Percentiles rank a stretch among this genome's conserved stretches.
Evolutionary conservation across 345 rosid genomes (phyloP).

Genomic region (Syzygium grande): DNA sequence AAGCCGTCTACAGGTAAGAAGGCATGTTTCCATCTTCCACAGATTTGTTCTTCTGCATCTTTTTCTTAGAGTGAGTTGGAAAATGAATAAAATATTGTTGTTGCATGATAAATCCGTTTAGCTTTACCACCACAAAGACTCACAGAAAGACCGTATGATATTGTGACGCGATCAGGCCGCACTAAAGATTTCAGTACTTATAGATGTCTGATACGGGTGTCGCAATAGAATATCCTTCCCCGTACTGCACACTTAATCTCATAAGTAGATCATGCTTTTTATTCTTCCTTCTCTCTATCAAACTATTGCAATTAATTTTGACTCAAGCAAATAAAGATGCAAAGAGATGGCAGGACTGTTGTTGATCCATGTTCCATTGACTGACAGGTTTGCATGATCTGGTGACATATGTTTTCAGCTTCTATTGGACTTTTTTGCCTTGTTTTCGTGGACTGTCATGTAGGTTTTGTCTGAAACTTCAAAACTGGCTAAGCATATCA

Average conservation of each 20-base stretch:
- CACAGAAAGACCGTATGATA: background rate
- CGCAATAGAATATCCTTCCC: background rate
- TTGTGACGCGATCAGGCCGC: background rate
- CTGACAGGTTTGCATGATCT: background rate
- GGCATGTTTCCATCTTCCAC: slow-evolving; percentile 6
- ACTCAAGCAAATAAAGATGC: background rate
- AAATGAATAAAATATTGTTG: background rate
- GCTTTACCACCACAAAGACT: background rate
- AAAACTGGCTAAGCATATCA: background rate
- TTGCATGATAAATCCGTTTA: background rate
- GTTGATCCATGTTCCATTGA: background rate
- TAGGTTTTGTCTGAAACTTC: background rate
- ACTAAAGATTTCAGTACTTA: background rate
- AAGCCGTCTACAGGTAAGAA: slow-evolving; percentile 46
- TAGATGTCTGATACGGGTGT: background rate
- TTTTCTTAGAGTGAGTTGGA: background rate
- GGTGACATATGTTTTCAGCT: background rate
- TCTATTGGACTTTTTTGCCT: background rate
- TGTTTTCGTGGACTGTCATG: background rate
- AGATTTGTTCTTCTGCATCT: background rate
- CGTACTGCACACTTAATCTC: background rate
- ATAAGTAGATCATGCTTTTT: background rate
- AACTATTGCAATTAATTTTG: background rate
- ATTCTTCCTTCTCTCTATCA: background rate
- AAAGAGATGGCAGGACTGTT: background rate